Base-by-base conservation (phyloP, 495 filamentous ascomycete species). In the Penicillium samsonianum region DNA sequence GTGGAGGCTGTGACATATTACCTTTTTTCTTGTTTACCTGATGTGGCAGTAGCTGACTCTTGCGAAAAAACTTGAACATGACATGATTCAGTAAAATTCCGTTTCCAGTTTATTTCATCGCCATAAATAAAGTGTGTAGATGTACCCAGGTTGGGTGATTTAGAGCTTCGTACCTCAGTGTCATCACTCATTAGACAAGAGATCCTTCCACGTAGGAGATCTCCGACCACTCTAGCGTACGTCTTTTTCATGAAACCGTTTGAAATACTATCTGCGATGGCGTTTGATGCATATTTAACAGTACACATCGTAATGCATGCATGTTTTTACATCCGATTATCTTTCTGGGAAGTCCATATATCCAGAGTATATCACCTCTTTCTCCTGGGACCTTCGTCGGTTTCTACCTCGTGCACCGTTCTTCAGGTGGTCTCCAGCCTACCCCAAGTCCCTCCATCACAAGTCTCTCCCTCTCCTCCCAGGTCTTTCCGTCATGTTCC, bases 381-480 rank as follows among this genome's bases (percentile, higher is more conserved):
- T 17, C 16, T 47, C 16, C 8, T 11, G 8, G 19, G 25, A 48
- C 1, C 8, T 22, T n/a, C 10, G 5, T 10, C 45, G 26, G 28
- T 6, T 45, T n/a, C 23, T 47, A 94, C 40, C 86, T 81, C 1
- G 91, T 91, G 66, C 89, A 92, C 60, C 92, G 82, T 67, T 92
- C 87, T 58, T 80, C 82, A 1, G 94, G 87, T 41, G 83, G 76
- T 40, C 86, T 78, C 79, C 83, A 98, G 37, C 80, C 82, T 62
- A 98, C 64, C 0, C 86, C 91, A 57, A 98, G 61, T 6, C 85
- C 84, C 64, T 86, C 83, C 80, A 98, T 94, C 10, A 96, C 86
- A 52, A 84, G 79, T 65, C 77, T 85, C 79, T 98, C 94, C 8
- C 90, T 86, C 53, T 88, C 84, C 61, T 86, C 70, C 85, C 71